phyloP scores from a whole-genome alignment of 805 yeast genomes.

The Kodamaea laetipori region DNA sequence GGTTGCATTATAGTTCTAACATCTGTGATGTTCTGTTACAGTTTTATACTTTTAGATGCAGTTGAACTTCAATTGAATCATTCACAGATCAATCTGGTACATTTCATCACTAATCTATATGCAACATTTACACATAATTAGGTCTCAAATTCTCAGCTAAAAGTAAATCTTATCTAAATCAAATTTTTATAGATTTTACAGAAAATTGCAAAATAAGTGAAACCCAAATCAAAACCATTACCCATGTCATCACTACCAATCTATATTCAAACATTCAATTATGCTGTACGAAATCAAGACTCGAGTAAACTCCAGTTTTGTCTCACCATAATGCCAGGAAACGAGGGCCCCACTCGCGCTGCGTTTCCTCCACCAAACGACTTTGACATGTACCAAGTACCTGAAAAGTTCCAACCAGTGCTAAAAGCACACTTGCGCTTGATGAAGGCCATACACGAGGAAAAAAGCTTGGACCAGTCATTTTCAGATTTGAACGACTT shows the following conservation, averaged over 20 bases:
- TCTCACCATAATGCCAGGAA: constrained; percentile 39
- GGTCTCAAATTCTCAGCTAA: too few species aligned
- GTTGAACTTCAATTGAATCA: too few species aligned
- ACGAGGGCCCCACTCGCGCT: constrained; percentile 34
- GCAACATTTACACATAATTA: too few species aligned
- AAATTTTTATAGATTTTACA: too few species aligned
- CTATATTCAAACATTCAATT: constrained; percentile 7
- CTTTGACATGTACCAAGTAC: constrained; percentile 39
- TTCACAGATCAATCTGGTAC: too few species aligned
- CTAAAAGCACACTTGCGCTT: constrained; percentile 34
- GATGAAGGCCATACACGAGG: constrained; percentile 35
- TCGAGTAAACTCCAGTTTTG: constrained; percentile 22
- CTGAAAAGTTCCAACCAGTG: constrained; percentile 40
- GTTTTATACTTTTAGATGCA: too few species aligned
- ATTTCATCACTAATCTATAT: too few species aligned
- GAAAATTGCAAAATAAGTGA: too few species aligned
- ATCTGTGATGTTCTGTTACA: too few species aligned
- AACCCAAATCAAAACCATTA: too few species aligned
- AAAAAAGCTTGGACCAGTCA: constrained; percentile 35
- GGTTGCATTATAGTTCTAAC: too few species aligned
- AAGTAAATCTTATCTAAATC: too few species aligned
- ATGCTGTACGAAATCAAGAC: constrained; percentile 8
- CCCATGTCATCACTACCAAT: not conserved
- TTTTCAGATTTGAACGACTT: constrained; percentile 42
- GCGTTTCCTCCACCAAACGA: constrained; percentile 40